Percentiles rank a stretch among this genome's conserved stretches.
These are phyloP conservation scores for Solanum tarapatanum DNA, from an alignment of 257 asterid species.

Conservation along the genomic window DNA sequence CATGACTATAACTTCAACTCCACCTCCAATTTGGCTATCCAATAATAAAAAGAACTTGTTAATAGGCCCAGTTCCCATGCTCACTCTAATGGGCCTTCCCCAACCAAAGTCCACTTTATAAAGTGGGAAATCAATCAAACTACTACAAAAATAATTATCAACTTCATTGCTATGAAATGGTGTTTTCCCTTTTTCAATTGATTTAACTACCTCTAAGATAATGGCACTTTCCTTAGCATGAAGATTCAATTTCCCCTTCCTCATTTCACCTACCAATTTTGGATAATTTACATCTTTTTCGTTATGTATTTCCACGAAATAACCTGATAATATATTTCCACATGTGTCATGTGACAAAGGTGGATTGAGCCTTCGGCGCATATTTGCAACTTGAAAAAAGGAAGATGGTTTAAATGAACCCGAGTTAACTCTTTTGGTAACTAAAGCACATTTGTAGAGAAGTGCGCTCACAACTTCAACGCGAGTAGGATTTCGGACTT, in stretches of 20 bases:
- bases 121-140: too few relatives aligned
- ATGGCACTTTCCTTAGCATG: background rate
- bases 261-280: background rate
- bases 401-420: background rate
- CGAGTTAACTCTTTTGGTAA: background rate
- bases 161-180: background rate
- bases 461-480: background rate
- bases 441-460: background rate
- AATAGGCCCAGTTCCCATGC: too few relatives aligned
- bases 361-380: background rate
- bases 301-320: background rate
- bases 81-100: too few relatives aligned
- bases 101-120: too few relatives aligned
- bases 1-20: background rate
- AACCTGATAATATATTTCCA: background rate
- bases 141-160: too few relatives aligned
- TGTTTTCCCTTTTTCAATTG: background rate
- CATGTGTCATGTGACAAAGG: background rate
- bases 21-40: background rate
- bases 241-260: background rate
- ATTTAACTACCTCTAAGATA: background rate
- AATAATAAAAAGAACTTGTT: rapidly evolving
- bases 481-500: background rate
- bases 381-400: background rate
- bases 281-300: background rate